Evolutionary conservation across 305 asterid species (phyloP).

Genomic region (Rubia balearica): DNA sequence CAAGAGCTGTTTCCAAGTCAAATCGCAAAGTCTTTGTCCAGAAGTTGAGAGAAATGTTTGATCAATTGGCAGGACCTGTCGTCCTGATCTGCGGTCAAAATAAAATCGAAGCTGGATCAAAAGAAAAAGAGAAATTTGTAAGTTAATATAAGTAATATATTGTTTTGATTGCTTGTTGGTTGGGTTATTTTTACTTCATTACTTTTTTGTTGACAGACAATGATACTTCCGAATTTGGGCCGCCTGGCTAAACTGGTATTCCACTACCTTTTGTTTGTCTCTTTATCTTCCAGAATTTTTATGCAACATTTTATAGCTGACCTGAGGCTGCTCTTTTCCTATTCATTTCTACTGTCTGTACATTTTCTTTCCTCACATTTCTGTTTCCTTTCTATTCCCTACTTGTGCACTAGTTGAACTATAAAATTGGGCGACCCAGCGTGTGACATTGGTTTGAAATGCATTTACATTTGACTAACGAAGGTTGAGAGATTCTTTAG

Average conservation of each 20-base stretch:
- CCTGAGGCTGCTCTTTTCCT: neutral
- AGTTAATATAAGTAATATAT: conserved; percentile 28
- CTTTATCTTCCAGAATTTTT: neutral
- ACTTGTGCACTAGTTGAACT: neutral
- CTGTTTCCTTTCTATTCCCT: neutral
- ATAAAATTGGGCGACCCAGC: neutral
- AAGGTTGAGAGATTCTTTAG: neutral
- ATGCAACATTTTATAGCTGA: neutral
- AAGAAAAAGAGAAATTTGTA: conserved; percentile 88
- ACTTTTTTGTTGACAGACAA: conserved; percentile 50
- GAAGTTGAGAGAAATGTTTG: conserved; percentile 80
- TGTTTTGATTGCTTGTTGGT: conserved; percentile 8
- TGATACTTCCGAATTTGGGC: conserved; percentile 88
- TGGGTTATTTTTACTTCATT: conserved; percentile 19
- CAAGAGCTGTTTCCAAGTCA: conserved; percentile 74
- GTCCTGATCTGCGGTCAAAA: conserved; percentile 86
- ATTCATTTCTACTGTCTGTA: neutral
- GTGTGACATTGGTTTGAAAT: neutral
- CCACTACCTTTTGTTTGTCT: conserved; percentile 18
- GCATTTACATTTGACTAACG: neutral
- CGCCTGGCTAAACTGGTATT: conserved; percentile 90
- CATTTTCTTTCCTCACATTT: neutral
- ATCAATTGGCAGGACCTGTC: conserved; percentile 64
- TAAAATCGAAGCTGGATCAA: conserved; percentile 61
- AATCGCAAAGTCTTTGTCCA: conserved; percentile 57